Conservation (phyloP, 179 eudicot species). For the Carnegiea gigantea region DNA sequence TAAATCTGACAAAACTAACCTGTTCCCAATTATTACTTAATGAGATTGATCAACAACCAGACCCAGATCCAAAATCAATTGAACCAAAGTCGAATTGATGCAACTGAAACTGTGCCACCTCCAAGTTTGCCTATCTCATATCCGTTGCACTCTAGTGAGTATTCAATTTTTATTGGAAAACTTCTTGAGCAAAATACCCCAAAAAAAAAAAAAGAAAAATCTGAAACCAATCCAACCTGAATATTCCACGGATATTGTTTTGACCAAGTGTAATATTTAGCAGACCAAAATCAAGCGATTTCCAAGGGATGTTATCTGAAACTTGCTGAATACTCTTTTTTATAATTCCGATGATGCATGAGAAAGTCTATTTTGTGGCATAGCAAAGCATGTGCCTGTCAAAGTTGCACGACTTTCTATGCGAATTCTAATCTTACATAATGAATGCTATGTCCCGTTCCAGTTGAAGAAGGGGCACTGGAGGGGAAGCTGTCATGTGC, state of each 20-base stretch:
- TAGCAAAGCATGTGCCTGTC: background rate
- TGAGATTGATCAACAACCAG: background rate
- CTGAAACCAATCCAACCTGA: background rate
- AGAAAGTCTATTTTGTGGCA: background rate
- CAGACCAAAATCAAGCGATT: background rate
- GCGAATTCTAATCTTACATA: background rate
- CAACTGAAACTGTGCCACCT: background rate
- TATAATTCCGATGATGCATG: background rate
- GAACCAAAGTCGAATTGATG: background rate
- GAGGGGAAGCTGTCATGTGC: conserved; percentile 88
- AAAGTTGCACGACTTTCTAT: background rate
- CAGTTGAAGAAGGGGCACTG: conserved; percentile 89
- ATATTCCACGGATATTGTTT: background rate
- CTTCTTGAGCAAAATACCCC: background rate
- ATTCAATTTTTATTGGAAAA: background rate
- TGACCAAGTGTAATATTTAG: background rate
- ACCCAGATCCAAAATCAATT: background rate
- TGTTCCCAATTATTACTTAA: background rate
- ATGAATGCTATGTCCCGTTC: background rate
- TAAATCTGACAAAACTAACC: background rate
- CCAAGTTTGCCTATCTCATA: background rate
- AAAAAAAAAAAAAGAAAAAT: background rate
- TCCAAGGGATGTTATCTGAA: background rate
- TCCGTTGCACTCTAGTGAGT: background rate
- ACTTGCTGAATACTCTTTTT: background rate